These are phyloP conservation scores for Nepenthes gracilis DNA, from an alignment of 148 eudicot species.

Conservation along the genomic window DNA sequence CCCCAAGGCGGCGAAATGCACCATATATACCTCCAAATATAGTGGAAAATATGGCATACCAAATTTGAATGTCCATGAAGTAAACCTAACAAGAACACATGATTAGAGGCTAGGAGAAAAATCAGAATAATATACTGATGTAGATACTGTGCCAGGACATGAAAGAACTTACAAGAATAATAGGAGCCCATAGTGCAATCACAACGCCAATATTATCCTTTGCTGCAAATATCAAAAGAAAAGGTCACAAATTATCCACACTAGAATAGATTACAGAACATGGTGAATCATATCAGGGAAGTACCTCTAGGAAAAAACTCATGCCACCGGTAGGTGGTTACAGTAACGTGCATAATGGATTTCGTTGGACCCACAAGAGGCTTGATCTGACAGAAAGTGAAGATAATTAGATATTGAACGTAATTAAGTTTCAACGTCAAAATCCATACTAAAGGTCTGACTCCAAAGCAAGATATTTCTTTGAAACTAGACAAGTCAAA, in stretches of 20 bases:
- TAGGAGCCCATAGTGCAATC: constrained; percentile 65
- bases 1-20: constrained; percentile 67
- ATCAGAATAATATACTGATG: background rate
- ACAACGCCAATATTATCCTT: constrained; percentile 54
- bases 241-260: constrained; percentile 10
- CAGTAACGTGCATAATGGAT: constrained; percentile 34
- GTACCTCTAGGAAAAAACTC: constrained; percentile 66
- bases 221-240: constrained; percentile 31
- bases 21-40: constrained; percentile 61
- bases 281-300: background rate
- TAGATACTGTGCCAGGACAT: background rate
- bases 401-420: constrained; percentile 1
- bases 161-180: constrained; percentile 36
- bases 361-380: constrained; percentile 63
- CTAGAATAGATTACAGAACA: background rate
- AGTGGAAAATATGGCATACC: constrained; percentile 69
- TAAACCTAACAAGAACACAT: constrained; percentile 35
- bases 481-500: too few species aligned
- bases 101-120: constrained; percentile 7
- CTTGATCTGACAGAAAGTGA: constrained; percentile 29
- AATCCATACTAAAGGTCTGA: background rate
- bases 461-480: too few species aligned
- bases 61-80: constrained; percentile 64
- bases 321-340: constrained; percentile 37
- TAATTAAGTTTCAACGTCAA: background rate